Evolutionary conservation across 805 yeast species (phyloP), one percentile per base, ranked within the genome.

Genomic region (Candida wancherniae): DNA sequence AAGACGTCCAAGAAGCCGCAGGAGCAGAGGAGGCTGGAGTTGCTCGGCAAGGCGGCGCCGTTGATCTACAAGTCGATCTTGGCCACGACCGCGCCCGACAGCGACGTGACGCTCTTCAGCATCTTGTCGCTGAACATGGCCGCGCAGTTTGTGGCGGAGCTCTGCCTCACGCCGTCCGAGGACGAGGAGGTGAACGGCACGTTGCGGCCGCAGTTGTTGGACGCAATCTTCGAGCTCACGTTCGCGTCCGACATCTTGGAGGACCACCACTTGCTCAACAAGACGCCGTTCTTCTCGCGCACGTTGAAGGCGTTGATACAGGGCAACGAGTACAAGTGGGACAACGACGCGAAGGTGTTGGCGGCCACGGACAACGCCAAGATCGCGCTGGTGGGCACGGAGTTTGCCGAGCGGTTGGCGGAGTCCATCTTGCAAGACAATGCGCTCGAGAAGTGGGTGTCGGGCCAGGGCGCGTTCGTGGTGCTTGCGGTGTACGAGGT

Each of bases 1-100:
- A 71, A 67, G 37, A 86, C 95, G 1, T 78, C 95, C 11, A 90
- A 88, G 60, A 90, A 90, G 58, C 92, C 87, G 14, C 80, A 77
- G 51, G 78, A 71, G 3, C 77, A 71, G 33, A 80, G 96, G 67
- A 76, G 86, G 57, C 37, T 44, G 9, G 96, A 90, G 63, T 60
- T 88, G 29, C 60, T 77, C 27, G 63, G 67, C 29, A 72, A 66
- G 33, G 83, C 86, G 44, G 58, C 80, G 22, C 92, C 94, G 11
- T 48, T 72, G 26, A 66, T 87, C 37, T 73, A 81, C 48, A 62
- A 71, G 30, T 60, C 75, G 15, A 60, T 87, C 12, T 55, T 63
- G 33, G 39, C 43, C 12, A 48, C 54, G 11, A 36, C 45, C 9
- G 35, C 42, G 7, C 53, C 54, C 8, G 54, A 49, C 23, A 45